Conservation (phyloP, 2,329 filamentous ascomycete genomes). For the Cylindrodendrum hubeiense region DNA sequence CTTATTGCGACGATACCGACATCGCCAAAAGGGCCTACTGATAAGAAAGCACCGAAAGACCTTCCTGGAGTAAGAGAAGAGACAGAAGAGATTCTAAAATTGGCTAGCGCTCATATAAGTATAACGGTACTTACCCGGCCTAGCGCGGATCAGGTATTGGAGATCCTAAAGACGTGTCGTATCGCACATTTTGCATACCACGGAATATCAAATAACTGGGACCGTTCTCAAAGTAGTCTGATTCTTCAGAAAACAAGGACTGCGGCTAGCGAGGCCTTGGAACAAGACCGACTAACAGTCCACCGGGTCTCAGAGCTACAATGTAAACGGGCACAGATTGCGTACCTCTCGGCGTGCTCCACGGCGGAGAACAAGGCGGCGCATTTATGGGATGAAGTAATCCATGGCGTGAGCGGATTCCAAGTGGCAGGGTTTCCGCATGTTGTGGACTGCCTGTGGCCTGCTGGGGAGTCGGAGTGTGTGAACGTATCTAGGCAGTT, state of each 20-base stretch:
- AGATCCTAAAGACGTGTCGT: slow-evolving; percentile 14
- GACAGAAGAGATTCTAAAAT: not conserved
- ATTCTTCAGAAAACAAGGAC: slow-evolving; percentile 35
- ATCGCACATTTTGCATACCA: slow-evolving; percentile 39
- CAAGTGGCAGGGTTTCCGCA: slow-evolving; percentile 51
- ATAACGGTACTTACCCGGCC: slow-evolving; percentile 13
- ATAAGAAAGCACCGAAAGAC: not conserved
- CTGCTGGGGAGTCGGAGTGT: slow-evolving; percentile 39
- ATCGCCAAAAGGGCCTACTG: not conserved
- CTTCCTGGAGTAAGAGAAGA: not conserved
- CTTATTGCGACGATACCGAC: not conserved
- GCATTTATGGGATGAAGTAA: slow-evolving; percentile 46
- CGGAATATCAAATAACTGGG: slow-evolving; percentile 24
- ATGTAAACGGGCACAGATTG: slow-evolving; percentile 38
- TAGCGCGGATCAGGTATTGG: slow-evolving; percentile 12
- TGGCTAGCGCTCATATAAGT: not conserved
- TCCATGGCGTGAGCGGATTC: slow-evolving; percentile 51
- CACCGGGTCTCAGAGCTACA: not conserved
- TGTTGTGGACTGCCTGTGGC: slow-evolving; percentile 50
- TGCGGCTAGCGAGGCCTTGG: slow-evolving; percentile 1
- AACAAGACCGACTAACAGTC: not conserved
- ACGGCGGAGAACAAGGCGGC: slow-evolving; percentile 45
- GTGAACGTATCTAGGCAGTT: slow-evolving; percentile 32
- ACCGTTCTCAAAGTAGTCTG: slow-evolving; percentile 37
- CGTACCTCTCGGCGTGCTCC: slow-evolving; percentile 54